phyloP scores from a whole-genome alignment of 805 yeast genomes.

The Ogataea ramenticola region DNA sequence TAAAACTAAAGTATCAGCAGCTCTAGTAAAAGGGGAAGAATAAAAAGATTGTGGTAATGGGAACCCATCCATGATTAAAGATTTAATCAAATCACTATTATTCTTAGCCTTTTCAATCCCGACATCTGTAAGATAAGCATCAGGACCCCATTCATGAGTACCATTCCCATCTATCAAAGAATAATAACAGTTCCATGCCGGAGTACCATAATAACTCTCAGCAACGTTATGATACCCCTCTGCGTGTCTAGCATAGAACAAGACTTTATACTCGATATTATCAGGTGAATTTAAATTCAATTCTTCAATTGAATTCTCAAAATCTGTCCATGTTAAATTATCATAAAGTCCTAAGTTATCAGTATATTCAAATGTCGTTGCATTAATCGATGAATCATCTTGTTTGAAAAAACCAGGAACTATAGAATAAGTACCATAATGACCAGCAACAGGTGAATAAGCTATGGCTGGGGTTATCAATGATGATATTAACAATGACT shows the following conservation, averaged over 20 bases:
- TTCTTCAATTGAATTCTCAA: conserved; percentile 21
- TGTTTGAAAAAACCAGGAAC: conserved; percentile 40
- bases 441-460: neutral
- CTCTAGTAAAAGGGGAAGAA: conserved; percentile 45
- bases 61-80: conserved; percentile 11
- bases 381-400: conserved; percentile 33
- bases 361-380: conserved; percentile 31
- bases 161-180: conserved; percentile 38
- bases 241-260: conserved; percentile 46
- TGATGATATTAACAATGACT: neutral
- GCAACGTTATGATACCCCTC: conserved; percentile 48
- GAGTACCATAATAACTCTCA: conserved; percentile 36
- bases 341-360: conserved; percentile 35
- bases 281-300: conserved; percentile 26
- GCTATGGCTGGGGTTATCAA: neutral
- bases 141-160: conserved; percentile 39
- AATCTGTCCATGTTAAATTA: conserved; percentile 27
- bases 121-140: conserved; percentile 40
- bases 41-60: conserved; percentile 35
- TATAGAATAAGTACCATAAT: conserved; percentile 8
- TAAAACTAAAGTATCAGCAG: conserved; percentile 39
- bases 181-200: conserved; percentile 41
- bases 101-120: conserved; percentile 39
- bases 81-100: conserved; percentile 18
- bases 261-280: conserved; percentile 33